These are phyloP conservation scores for Melampsora occidentalis DNA, from an alignment of 1,284 basidiomycete species.

Conservation along the genomic window DNA sequence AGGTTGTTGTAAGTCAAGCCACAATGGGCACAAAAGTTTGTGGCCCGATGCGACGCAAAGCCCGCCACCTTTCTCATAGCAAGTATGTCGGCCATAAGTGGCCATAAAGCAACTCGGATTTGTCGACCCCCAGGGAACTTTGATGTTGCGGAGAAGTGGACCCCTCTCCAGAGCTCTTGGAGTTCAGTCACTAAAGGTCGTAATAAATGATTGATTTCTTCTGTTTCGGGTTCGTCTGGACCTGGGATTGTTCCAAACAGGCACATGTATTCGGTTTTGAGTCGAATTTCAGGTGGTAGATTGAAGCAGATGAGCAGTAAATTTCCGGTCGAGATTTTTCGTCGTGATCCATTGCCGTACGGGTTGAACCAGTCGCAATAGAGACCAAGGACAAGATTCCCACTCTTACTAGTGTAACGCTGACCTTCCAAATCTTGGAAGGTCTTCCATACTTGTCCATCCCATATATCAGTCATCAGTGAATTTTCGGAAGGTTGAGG, in stretches of 20 bases:
- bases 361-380: conserved; percentile 25
- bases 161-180: not conserved
- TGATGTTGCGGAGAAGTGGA: not conserved
- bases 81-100: conserved; percentile 35
- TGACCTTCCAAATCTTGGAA: not conserved
- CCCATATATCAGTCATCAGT: conserved; percentile 16
- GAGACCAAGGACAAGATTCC: conserved; percentile 8
- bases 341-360: not conserved
- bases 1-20: not conserved
- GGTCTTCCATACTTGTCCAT: conserved; percentile 14
- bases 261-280: not conserved
- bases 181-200: not conserved
- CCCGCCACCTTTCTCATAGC: conserved; percentile 28
- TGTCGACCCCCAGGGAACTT: not conserved
- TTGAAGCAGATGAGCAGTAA: conserved; percentile 15
- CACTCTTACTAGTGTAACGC: conserved; percentile 4
- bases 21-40: conserved; percentile 12
- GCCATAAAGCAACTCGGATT: conserved; percentile 5
- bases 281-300: conserved; percentile 8
- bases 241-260: not conserved
- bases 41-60: conserved; percentile 13
- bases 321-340: not conserved
- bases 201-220: not conserved
- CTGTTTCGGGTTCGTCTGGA: conserved; percentile 16
- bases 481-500: not conserved